Base-by-base conservation (phyloP, 306 rosid species). In the Quercus gilva region DNA sequence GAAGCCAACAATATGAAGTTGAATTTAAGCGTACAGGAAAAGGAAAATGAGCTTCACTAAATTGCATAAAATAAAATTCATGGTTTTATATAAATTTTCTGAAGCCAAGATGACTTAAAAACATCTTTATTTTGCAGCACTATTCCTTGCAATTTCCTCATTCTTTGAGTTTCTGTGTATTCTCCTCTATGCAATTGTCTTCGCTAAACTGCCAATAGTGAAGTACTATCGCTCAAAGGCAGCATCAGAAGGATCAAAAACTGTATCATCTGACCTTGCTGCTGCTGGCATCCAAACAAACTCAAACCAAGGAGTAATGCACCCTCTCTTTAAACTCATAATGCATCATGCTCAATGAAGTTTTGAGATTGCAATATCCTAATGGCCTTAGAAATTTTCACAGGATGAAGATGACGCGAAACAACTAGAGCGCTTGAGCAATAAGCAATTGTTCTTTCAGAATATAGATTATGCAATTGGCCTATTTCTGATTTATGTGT, bases 251-350 rank as follows among this genome's bases (percentile, higher is more conserved):
- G 98, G 97, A 83, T 88, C 97, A 6, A 92, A 87, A 88, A 92
- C 98, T 43, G 98, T 92, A 61, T 69, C 90, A 14, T 86, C 97
- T 11, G 97, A 95, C 77, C 96, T 94, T 69, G 94, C 97, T 15
- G 94, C 98, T 28, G 96, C 86, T 23, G 96, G 99, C 53, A 68
- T 91, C 76, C 73, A 76, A 57, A 63, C 89, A 20, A 63, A 82
- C 37, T 21, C 79, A 45, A 71, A 78, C 74, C 78, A 71, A 49
- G 85, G 64, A 83, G 95, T 91, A 88, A 35, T 67, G 72, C 43
- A 71, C 45, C 8, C 79, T 55, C 20, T 75, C 69, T 25, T 60
- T 65, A 72, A 43, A 28, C 29, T 14, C 21, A 8, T 23, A 12
- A 5, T 15, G 4, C 51, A 57, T 20, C 25, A 57, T 10, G 18